These are phyloP conservation scores for Psilocybe azurescens DNA, from an alignment of 768 basidiomycete species.

Conservation along the genomic window DNA sequence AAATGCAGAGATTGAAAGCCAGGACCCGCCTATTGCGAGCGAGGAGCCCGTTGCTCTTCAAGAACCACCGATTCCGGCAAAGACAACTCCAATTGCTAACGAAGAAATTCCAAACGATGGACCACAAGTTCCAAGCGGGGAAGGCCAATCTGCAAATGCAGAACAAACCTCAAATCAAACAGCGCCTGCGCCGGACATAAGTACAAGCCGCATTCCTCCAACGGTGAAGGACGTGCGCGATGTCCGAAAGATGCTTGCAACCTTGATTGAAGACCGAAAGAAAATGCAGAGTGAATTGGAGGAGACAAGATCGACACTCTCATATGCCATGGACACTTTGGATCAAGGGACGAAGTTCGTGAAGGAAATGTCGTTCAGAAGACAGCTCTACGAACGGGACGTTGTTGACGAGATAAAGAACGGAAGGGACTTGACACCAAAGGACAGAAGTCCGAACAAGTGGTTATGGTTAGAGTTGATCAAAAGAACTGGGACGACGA, in stretches of 20 bases:
- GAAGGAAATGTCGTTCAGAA: conserved; percentile 5
- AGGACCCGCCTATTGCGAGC: neutral
- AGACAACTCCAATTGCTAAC: too few relatives aligned
- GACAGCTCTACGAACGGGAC: conserved; percentile 19
- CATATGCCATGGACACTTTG: neutral
- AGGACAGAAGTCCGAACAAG: conserved; percentile 23
- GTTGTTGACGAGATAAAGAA: conserved; percentile 25
- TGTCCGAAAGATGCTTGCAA: neutral
- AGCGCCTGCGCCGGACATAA: too few relatives aligned
- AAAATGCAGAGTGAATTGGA: neutral
- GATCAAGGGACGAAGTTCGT: neutral
- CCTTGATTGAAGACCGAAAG: neutral
- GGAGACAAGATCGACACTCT: neutral
- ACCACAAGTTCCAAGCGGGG: neutral
- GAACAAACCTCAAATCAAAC: too few relatives aligned
- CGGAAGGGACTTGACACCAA: conserved; percentile 28
- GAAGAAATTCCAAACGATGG: neutral
- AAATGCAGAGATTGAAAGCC: neutral
- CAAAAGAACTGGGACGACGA: neutral
- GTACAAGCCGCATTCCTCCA: neutral
- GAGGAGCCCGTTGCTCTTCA: neutral
- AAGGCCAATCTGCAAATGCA: too few relatives aligned
- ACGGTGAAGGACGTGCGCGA: neutral
- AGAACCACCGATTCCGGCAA: too few relatives aligned
- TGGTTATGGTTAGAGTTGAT: neutral